Base-by-base conservation (phyloP, 1,139 yeast species). In the Saccharomyces hybrid region DNA sequence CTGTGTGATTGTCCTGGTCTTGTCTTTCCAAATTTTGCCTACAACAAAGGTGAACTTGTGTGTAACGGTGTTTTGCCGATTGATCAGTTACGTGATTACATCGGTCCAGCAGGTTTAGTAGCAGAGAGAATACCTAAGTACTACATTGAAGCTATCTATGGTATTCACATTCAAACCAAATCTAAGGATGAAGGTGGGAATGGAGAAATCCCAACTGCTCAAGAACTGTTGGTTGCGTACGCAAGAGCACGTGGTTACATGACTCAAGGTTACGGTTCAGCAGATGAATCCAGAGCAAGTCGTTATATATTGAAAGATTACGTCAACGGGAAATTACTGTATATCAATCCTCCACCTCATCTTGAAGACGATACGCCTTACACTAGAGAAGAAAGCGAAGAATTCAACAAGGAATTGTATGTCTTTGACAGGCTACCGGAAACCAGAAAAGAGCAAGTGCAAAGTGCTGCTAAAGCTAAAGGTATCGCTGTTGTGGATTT, bases 1-100 rank as follows among this genome's bases (percentile, higher is more conserved):
- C 78, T 95, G 53, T 93, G 99, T 74, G 99, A 95, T 78, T 95
- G 99, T 78, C 99, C 99, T 2, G 99, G 99, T 79, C 78, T 95
- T 61, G 99, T 95, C 25, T 95, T 95, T 76, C 99, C 99, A 38
- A 95, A 93, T 68, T 95, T 93, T 70, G 98, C 99, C 19, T 88
- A 88, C 69, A 88, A 97, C 27, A 90, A 91, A 67, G 98, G 96
- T 63, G 99, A 95, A 67, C 80, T 95, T 65, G 99, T 95, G 0
- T 90, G 98, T 75, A 89, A 90, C 68, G 99, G 99, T 79, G 97
- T 95, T 9, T 78, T 95, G 57, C 99, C 99, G 23, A 93, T 95
- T 65, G 99, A 95, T 74, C 99, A 95, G 73, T 78, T 95, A 58
- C 82, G 98, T 68, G 99, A 95, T 66, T 85, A 82, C 69, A 83